Evolutionary conservation across 768 basidiomycete genomes (phyloP), one percentile per base, ranked within the genome.

Genomic region (Pisolithus microcarpus): DNA sequence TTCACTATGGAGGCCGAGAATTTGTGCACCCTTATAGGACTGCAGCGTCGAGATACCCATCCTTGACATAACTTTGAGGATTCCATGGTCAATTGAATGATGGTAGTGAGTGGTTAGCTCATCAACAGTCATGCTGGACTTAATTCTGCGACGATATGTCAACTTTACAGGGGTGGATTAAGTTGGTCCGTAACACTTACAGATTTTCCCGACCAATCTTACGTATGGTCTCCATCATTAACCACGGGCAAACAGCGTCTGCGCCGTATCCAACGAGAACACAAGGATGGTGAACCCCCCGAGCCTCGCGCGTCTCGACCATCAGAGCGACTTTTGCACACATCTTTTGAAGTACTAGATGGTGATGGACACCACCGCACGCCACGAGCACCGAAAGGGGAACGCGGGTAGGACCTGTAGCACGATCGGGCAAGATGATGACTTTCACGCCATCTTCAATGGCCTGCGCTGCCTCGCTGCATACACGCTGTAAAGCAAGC

Each of bases 21-120:
- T 88, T 70, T 98, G 95, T n/a, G 95, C 96, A 36, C 93, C 95
- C 68, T 98, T 98, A 80, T 99, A 99, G 4, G 93, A 96, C 56
- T 93, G 90, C 23, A 99, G 76, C 16, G 93, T 96, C 6, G 92
- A 96, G 55, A 99, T 97, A 60, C 96, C 96, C 95, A 98, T 97
- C 75, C n/a, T 98, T 49, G 91, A 93, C 88, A 98, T 94, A 56
- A 98, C 94, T 74, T 99, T 99, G 65, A 98, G 82, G 55, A 98
- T 91, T 50, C 96, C 96, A 65, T 92, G 88, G 68, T 96, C 88
- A 50, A 87, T 75, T 7, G 96, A 97, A 52, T 80, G 70, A 53
- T 82, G 84, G 66, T 93, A 99, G 70, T 95, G 92, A 43, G 73
- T 70, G 68, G 91, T 80, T 48, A 98, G 76, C 63, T 92, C 79